Conservation (phyloP, 306 rosid genomes). For the Pyrus pyrifolia region DNA sequence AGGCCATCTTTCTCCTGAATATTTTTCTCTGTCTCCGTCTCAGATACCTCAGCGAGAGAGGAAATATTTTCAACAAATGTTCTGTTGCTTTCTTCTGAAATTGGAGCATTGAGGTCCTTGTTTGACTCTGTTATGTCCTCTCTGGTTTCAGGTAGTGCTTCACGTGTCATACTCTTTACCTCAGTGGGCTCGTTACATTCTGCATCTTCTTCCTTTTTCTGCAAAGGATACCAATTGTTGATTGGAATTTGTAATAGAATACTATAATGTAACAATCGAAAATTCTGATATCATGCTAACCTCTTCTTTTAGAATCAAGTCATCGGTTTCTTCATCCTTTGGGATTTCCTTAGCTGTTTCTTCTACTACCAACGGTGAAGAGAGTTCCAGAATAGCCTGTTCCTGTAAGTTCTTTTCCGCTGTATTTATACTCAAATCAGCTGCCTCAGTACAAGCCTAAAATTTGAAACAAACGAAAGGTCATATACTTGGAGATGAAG, state of each 20-base stretch:
- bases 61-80: not conserved
- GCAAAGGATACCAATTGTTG: not conserved
- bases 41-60: not conserved
- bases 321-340: slow-evolving; percentile 10
- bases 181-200: slow-evolving; percentile 17
- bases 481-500: no score
- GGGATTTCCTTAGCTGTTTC: slow-evolving; percentile 6
- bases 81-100: slow-evolving; percentile 5
- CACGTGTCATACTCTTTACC: slow-evolving; percentile 4
- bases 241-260: not conserved
- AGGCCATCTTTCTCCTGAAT: not conserved
- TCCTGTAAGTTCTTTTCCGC: slow-evolving; percentile 8
- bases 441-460: slow-evolving; percentile 16
- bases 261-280: not conserved
- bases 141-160: not conserved
- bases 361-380: slow-evolving; percentile 1
- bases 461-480: not conserved
- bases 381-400: not conserved
- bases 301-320: slow-evolving; percentile 8
- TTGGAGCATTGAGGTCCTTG: slow-evolving; percentile 1
- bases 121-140: slow-evolving; percentile 13
- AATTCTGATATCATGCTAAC: slow-evolving; percentile 7
- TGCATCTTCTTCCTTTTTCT: slow-evolving; percentile 17
- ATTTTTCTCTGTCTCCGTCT: slow-evolving; percentile 1
- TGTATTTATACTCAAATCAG: slow-evolving; percentile 4